Evolutionary conservation across 2,329 filamentous ascomycete genomes (phyloP), one percentile per base, ranked within the genome.

Genomic region (Chalara sp.): DNA sequence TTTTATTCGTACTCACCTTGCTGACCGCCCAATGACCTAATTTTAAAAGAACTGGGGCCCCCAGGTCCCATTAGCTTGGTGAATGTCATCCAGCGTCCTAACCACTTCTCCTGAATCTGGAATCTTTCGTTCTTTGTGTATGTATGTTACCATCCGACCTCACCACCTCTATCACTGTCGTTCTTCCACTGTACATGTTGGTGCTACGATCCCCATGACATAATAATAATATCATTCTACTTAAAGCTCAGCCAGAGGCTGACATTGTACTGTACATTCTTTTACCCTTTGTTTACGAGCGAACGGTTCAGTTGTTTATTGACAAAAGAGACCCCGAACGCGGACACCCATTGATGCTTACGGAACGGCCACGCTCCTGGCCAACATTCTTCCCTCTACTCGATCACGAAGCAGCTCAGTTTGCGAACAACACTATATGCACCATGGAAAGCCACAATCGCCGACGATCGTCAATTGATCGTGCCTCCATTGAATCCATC

Each of bases 401-500:
- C 30, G 53, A 58, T 35, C 57, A 56, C 51, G 49, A 60, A 48
- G 45, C 50, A 35, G 46, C 51, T n/a, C 50, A 59, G 39, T 39
- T 56, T 30, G 48, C 57, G 5, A 50, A 55, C 7, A 53, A 55
- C 45, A 58, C 54, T 54, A 57, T 57, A 62, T 61, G 62, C 58
- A 54, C 50, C 47, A 65, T 65, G 63, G 58, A 58, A 47, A 53
- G 52, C 39, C 56, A 58, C 48, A 57, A 57, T 49, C 52, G 53
- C 35, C 55, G 61, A 54, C 52, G 51, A 50, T 59, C 56, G 35
- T 63, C 61, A 10, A 58, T 63, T 51, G 61, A 63, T 52, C 57
- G 50, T 29, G 58, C 53, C 43, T 61, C 62, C 33, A 51, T 64
- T 41, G 57, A 62, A 50, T 58, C 60, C 11, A 63, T 69, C 61